These are phyloP conservation scores for Chamaenerion angustifolium DNA, from an alignment of 345 rosid genomes.

Conservation along the genomic window DNA sequence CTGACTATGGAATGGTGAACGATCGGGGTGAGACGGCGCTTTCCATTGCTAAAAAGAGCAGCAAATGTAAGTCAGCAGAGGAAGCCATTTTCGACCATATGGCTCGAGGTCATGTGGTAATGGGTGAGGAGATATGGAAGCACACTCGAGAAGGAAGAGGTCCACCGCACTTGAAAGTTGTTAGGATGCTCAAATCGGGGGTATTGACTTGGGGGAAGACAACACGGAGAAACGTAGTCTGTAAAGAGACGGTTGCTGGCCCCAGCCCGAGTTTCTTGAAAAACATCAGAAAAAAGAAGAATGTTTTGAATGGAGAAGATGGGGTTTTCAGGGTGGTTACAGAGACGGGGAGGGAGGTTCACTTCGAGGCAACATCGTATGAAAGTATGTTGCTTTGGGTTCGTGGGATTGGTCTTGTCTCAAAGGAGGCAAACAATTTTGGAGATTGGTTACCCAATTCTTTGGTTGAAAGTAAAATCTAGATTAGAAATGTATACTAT, in stretches of 20 bases:
- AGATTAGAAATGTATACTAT: not conserved
- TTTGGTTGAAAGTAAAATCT: not conserved
- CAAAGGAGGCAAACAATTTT: conserved; percentile 12
- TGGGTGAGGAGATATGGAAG: conserved; percentile 21
- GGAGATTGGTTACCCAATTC: conserved; percentile 5
- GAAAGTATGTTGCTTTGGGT: conserved; percentile 14
- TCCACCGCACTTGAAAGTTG: conserved; percentile 15
- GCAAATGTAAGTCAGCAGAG: conserved; percentile 17
- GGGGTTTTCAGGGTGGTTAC: conserved; percentile 15
- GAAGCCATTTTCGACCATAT: conserved; percentile 15
- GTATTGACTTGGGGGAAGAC: conserved; percentile 19
- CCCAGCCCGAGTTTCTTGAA: conserved; percentile 13
- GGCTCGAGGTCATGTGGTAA: conserved; percentile 15
- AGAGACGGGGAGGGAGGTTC: conserved; percentile 18
- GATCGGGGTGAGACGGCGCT: conserved; percentile 14
- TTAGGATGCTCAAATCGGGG: conserved; percentile 15
- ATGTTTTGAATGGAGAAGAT: not conserved
- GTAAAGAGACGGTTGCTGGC: conserved; percentile 21
- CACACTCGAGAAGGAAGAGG: conserved; percentile 21
- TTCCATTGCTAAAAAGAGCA: conserved; percentile 15
- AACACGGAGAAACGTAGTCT: conserved; percentile 15
- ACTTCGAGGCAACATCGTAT: conserved; percentile 15
- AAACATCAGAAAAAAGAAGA: conserved; percentile 11
- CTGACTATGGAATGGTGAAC: conserved; percentile 9
- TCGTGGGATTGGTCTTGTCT: conserved; percentile 13